Conservation (phyloP, 129 eudicot species). For the Flaveria brownii region DNA sequence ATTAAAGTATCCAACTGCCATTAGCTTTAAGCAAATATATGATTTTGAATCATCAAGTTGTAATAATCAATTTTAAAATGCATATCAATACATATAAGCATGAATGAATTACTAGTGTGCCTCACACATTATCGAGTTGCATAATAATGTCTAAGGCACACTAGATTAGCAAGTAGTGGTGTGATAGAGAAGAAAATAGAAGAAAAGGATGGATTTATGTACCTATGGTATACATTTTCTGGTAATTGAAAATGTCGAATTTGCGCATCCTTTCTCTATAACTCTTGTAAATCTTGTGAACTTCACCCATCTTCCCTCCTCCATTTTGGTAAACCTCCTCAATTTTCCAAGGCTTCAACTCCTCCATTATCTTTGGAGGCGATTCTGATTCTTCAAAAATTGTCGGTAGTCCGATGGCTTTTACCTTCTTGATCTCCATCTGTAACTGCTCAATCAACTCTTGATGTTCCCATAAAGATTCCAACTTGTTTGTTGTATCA, state of each 20-base stretch:
- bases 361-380: conserved; percentile 67
- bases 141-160: too few species aligned
- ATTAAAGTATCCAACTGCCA: neutral
- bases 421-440: conserved; percentile 83
- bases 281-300: conserved; percentile 86
- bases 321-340: conserved; percentile 63
- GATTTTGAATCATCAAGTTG: neutral
- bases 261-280: conserved; percentile 87
- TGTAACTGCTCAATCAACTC: conserved; percentile 88
- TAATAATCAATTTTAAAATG: neutral
- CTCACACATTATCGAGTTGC: too few species aligned
- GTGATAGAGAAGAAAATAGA: neutral
- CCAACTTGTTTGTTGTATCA: conserved; percentile 58
- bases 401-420: conserved; percentile 86
- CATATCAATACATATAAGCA: conserved; percentile 5
- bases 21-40: neutral
- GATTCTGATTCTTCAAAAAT: conserved; percentile 90
- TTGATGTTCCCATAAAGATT: conserved; percentile 95
- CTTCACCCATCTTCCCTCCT: conserved; percentile 57
- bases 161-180: neutral
- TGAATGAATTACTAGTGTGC: neutral
- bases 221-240: conserved; percentile 99
- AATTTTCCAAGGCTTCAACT: conserved; percentile 94
- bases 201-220: conserved; percentile 26
- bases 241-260: conserved; percentile 91